Conservation (phyloP, 2,329 filamentous ascomycete genomes). For the Talaromyces marneffei region DNA sequence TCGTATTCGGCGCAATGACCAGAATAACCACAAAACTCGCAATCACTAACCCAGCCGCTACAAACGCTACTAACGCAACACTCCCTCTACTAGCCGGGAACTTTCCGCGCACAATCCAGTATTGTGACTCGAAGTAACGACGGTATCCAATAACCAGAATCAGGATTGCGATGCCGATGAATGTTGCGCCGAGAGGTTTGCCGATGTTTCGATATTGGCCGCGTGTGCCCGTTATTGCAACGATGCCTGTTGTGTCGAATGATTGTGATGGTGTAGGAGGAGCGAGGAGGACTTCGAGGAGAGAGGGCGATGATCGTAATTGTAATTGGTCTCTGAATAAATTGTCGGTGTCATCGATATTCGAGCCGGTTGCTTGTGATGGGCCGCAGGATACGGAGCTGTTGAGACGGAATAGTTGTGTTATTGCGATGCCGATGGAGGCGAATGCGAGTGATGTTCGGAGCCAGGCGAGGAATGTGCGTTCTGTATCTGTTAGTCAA, state of each 20-base stretch:
- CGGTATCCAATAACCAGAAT: conserved; percentile 59
- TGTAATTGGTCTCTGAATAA: background rate
- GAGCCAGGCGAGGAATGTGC: conserved; percentile 64
- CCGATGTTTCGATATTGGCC: conserved; percentile 46
- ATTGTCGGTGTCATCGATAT: background rate
- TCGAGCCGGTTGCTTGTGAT: background rate
- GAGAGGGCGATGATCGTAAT: background rate
- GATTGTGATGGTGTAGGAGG: background rate
- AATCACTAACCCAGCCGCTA: conserved; percentile 54
- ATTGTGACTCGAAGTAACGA: conserved; percentile 61
- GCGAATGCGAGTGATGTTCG: conserved; percentile 61
- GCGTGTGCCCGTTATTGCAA: conserved; percentile 9
- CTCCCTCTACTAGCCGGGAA: conserved; percentile 60
- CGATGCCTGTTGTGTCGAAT: background rate
- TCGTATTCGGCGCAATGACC: conserved; percentile 44
- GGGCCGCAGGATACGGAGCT: conserved; percentile 30
- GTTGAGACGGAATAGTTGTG: conserved; percentile 61
- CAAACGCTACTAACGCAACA: conserved; percentile 52
- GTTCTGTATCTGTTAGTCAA: conserved; percentile 40
- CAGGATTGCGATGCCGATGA: conserved; percentile 56
- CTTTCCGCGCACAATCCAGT: conserved; percentile 61
- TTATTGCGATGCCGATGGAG: conserved; percentile 60
- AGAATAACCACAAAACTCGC: conserved; percentile 56
- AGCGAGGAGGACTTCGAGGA: conserved; percentile 13
- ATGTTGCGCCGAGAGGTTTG: conserved; percentile 60